Conservation (phyloP, 306 rosid genomes). For the Begonia fuchsioides region DNA sequence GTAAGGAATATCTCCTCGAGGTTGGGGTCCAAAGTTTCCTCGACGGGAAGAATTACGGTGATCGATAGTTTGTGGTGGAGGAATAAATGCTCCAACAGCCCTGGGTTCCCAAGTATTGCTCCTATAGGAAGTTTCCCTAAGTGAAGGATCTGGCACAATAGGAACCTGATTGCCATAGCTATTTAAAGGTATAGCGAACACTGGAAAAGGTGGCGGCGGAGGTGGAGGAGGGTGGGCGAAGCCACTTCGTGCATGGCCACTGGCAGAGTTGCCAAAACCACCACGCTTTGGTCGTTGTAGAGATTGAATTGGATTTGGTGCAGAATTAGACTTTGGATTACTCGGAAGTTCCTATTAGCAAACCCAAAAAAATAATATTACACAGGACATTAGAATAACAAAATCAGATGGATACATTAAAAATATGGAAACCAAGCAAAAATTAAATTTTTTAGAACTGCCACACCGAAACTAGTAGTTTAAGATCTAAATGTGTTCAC, state of each 20-base stretch:
- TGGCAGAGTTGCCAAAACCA: conserved; percentile 27
- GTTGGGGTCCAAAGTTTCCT: conserved; percentile 38
- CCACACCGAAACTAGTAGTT: not conserved
- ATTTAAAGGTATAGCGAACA: conserved; percentile 26
- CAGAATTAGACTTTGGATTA: conserved; percentile 26
- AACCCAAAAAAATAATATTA: conserved; percentile 4
- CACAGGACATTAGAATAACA: not conserved
- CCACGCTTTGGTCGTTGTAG: conserved; percentile 49
- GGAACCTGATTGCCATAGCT: conserved; percentile 32
- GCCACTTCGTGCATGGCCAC: conserved; percentile 27
- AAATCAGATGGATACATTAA: too few species aligned
- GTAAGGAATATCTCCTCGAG: conserved; percentile 42
- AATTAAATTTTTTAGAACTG: conserved; percentile 2
- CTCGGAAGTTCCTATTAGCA: conserved; percentile 39
- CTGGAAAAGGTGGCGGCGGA: conserved; percentile 54
- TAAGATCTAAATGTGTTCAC: conserved; percentile 3
- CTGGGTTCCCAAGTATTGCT: conserved; percentile 40
- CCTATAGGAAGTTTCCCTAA: conserved; percentile 37
- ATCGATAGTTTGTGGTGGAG: conserved; percentile 26
- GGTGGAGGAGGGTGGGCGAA: conserved; percentile 30
- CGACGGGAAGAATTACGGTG: conserved; percentile 35
- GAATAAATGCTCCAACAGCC: conserved; percentile 28
- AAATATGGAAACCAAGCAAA: not conserved
- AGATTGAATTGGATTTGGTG: conserved; percentile 22
- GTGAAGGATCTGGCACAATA: conserved; percentile 30